phyloP scores from a whole-genome alignment of 345 rosid genomes.

The Brassica nigra region DNA sequence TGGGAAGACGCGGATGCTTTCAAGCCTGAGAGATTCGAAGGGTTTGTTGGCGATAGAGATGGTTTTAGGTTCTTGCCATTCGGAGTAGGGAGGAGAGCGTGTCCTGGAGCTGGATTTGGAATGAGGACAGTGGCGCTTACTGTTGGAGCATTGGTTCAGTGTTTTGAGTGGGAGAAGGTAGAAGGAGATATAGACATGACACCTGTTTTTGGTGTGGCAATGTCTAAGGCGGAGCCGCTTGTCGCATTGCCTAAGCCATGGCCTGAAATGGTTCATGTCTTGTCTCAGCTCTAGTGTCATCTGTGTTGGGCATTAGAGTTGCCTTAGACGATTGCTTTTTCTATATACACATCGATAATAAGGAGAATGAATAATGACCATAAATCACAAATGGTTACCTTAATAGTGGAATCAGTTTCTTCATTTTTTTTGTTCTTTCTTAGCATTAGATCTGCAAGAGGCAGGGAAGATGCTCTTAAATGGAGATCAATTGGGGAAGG shows the following conservation, averaged over 20 bases:
- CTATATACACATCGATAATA: background rate
- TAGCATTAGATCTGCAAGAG: background rate
- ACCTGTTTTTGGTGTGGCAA: slow-evolving; percentile 28
- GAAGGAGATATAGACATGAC: slow-evolving; percentile 47
- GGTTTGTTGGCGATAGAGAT: slow-evolving; percentile 38
- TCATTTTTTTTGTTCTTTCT: slow-evolving; percentile 4
- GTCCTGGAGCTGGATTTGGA: slow-evolving; percentile 65
- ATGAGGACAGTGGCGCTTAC: slow-evolving; percentile 47
- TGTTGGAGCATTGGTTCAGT: slow-evolving; percentile 53
- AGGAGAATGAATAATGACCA: background rate
- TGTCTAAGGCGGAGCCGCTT: slow-evolving; percentile 52
- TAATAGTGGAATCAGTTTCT: background rate
- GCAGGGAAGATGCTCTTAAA: background rate
- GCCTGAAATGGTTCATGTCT: slow-evolving; percentile 37
- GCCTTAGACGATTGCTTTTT: background rate
- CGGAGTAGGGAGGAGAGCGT: slow-evolving; percentile 68
- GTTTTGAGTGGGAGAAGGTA: slow-evolving; percentile 59
- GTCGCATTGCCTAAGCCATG: slow-evolving; percentile 46
- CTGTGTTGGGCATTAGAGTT: background rate
- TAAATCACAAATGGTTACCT: slow-evolving; percentile 18
- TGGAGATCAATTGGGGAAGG: background rate
- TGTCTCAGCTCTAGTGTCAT: slow-evolving; percentile 36
- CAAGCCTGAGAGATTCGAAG: slow-evolving; percentile 63
- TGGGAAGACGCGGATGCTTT: slow-evolving; percentile 56
- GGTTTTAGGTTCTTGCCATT: slow-evolving; percentile 53